These are phyloP conservation scores for Trametes coccinea DNA, from an alignment of 768 basidiomycete genomes.

Conservation along the genomic window DNA sequence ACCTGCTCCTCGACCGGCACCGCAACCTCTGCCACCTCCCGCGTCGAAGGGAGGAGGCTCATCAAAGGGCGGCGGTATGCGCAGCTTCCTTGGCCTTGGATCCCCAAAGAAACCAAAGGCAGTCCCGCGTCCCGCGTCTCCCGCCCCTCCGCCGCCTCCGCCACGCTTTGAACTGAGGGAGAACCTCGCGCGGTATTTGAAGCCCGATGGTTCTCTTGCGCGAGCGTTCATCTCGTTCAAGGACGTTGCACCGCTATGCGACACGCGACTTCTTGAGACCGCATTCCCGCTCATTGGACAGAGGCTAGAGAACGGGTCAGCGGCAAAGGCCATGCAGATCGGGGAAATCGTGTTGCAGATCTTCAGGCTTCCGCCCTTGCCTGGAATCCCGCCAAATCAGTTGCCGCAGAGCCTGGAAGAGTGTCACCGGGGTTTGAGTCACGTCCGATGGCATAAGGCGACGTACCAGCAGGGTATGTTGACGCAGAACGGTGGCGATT, in stretches of 20 bases:
- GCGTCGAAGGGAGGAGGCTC: slow-evolving; percentile 45
- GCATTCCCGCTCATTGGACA: slow-evolving; percentile 81
- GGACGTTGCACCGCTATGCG: slow-evolving; percentile 80
- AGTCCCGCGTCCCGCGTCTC: slow-evolving; percentile 33
- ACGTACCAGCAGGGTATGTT: slow-evolving; percentile 91
- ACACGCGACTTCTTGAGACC: slow-evolving; percentile 82
- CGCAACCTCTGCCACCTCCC: slow-evolving; percentile 44
- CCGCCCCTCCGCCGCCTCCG: slow-evolving; percentile 39
- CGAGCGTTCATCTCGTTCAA: slow-evolving; percentile 88
- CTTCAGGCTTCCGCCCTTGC: slow-evolving; percentile 85
- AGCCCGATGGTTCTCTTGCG: slow-evolving; percentile 84
- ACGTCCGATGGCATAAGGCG: slow-evolving; percentile 92
- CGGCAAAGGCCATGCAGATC: slow-evolving; percentile 66
- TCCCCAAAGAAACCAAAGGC: slow-evolving; percentile 62
- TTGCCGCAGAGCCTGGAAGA: slow-evolving; percentile 93
- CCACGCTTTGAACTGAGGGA: slow-evolving; percentile 53
- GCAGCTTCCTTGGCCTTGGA: slow-evolving; percentile 67
- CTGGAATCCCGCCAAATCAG: slow-evolving; percentile 74
- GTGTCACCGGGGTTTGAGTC: slow-evolving; percentile 82
- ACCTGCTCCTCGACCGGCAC: slow-evolving; percentile 37
- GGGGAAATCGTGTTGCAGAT: slow-evolving; percentile 90
- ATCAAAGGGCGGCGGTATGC: slow-evolving; percentile 56
- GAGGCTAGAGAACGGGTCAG: slow-evolving; percentile 55
- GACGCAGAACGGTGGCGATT: slow-evolving; percentile 94
- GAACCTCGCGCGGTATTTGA: slow-evolving; percentile 80